Evolutionary conservation across 2,329 filamentous ascomycete genomes (phyloP).

Genomic region (Sordariomycetes sp.): DNA sequence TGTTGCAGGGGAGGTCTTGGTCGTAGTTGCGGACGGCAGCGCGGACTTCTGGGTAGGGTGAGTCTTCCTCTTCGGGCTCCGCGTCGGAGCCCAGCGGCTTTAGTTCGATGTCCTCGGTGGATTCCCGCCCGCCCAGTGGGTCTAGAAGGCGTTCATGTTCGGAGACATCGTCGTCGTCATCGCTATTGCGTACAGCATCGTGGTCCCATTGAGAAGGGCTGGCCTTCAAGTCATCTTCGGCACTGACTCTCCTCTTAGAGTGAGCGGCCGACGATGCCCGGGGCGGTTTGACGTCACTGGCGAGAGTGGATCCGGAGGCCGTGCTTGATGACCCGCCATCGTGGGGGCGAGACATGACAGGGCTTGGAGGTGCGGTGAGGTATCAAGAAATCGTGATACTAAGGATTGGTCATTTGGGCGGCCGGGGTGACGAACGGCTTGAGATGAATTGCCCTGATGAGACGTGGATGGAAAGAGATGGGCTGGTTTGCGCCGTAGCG

Average conservation of each 20-base stretch:
- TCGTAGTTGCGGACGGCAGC: constrained; percentile 56
- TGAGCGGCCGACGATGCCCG: background rate
- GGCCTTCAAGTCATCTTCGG: constrained; percentile 21
- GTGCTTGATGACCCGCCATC: constrained; percentile 19
- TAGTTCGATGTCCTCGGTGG: constrained; percentile 10
- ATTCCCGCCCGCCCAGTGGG: constrained; percentile 16
- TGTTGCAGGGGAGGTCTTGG: constrained; percentile 55
- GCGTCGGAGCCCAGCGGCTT: constrained; percentile 11
- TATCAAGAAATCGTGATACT: background rate
- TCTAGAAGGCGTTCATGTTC: constrained; percentile 48
- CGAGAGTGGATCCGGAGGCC: constrained; percentile 13
- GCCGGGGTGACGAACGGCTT: background rate
- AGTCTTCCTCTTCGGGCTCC: constrained; percentile 35
- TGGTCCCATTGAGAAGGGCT: constrained; percentile 29
- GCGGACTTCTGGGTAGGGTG: constrained; percentile 56
- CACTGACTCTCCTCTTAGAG: constrained; percentile 2
- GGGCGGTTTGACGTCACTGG: constrained; percentile 8
- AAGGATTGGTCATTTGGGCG: background rate
- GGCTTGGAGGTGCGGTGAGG: constrained; percentile 1
- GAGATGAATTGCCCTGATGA: background rate
- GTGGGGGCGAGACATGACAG: constrained; percentile 18
- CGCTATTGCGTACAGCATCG: constrained; percentile 23
- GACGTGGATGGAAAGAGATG: background rate
- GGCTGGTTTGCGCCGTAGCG: background rate
- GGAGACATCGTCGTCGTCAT: constrained; percentile 33